phyloP scores from a whole-genome alignment of 1,284 basidiomycete genomes.

The Ganoderma sinense region DNA sequence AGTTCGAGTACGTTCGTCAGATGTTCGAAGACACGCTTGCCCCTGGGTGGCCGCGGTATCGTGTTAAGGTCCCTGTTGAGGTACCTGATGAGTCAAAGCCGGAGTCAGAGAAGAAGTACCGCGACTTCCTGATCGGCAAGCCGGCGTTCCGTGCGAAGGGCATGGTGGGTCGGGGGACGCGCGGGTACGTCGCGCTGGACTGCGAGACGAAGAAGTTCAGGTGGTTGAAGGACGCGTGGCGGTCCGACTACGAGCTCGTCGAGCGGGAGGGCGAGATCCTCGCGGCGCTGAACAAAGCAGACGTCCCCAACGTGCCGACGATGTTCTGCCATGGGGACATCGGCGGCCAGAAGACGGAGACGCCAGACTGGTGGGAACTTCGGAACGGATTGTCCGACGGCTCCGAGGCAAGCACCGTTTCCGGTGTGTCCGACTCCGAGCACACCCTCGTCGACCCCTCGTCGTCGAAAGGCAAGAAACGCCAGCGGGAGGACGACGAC shows the following conservation, averaged over 20 bases:
- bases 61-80: background rate
- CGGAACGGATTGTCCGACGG: background rate
- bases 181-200: conserved; percentile 12
- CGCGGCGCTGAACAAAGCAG: background rate
- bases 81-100: too few species aligned
- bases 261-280: conserved; percentile 2
- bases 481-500: background rate
- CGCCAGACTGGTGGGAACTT: background rate
- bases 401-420: background rate
- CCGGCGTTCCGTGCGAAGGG: conserved; percentile 4
- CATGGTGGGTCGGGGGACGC: conserved; percentile 11
- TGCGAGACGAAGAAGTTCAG: conserved; percentile 2
- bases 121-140: conserved; percentile 11
- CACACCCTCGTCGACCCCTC: background rate
- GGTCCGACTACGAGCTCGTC: background rate
- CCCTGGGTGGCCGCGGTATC: background rate
- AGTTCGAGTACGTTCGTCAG: conserved; percentile 11
- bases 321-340: conserved; percentile 13
- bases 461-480: background rate
- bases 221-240: conserved; percentile 18
- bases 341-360: background rate
- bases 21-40: background rate
- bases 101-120: too few species aligned
- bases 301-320: background rate
- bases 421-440: background rate